Conservation (phyloP, 495 filamentous ascomycete genomes). For the Xanthoparmelia taractica region DNA sequence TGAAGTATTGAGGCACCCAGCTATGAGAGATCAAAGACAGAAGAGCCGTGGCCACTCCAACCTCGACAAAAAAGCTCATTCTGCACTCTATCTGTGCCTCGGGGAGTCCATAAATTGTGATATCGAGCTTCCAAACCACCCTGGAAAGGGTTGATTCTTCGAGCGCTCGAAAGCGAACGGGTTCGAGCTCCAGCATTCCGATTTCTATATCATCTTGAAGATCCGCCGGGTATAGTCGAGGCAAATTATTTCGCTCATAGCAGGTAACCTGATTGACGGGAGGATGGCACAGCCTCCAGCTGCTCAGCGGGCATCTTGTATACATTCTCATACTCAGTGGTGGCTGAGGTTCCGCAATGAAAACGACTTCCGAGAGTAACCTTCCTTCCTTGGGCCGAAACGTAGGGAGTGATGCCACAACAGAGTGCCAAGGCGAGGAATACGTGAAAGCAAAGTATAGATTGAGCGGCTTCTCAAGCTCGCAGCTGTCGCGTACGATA, state of each 20-base stretch:
- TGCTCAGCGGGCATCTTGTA: slow-evolving; percentile 9
- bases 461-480: slow-evolving; percentile 9
- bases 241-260: slow-evolving; percentile 16
- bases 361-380: slow-evolving; percentile 6
- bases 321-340: slow-evolving; percentile 5
- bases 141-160: not conserved
- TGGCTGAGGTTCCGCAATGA: slow-evolving; percentile 10
- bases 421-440: not conserved
- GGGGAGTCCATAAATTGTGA: slow-evolving; percentile 7
- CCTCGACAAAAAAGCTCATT: slow-evolving; percentile 14
- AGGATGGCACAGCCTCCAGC: slow-evolving; percentile 11
- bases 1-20: slow-evolving; percentile 14
- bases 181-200: slow-evolving; percentile 2
- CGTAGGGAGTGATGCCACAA: slow-evolving; percentile 6
- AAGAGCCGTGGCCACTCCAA: not conserved
- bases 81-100: slow-evolving; percentile 11
- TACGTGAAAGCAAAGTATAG: slow-evolving; percentile 11
- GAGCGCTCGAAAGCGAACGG: slow-evolving; percentile 13
- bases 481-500: slow-evolving; percentile 16
- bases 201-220: slow-evolving; percentile 18
- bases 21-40: slow-evolving; percentile 10
- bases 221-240: slow-evolving; percentile 11
- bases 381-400: slow-evolving; percentile 11
- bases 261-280: slow-evolving; percentile 4
- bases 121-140: slow-evolving; percentile 12